phyloP scores from a whole-genome alignment of 352 stramenopile species.

The Thalassiosira tumida region DNA sequence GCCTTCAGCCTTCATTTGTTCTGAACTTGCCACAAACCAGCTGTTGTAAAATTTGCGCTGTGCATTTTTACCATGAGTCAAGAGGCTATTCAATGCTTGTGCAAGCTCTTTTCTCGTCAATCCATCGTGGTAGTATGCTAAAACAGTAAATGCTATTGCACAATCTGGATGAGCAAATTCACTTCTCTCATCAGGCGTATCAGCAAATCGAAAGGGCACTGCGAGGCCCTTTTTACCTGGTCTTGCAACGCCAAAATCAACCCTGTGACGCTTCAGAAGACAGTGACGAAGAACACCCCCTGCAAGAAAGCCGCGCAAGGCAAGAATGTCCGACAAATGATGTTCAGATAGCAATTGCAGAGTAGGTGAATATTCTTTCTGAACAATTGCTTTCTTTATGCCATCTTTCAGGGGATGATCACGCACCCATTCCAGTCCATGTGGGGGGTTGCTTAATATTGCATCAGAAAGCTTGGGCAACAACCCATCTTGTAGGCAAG shows the following conservation, averaged over 20 bases:
- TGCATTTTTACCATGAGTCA: slow-evolving; percentile 90
- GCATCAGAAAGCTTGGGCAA: slow-evolving; percentile 85
- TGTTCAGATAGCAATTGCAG: slow-evolving; percentile 56
- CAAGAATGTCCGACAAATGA: slow-evolving; percentile 88
- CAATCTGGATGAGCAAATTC: slow-evolving; percentile 94
- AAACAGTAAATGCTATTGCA: slow-evolving; percentile 91
- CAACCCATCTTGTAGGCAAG: slow-evolving; percentile 76
- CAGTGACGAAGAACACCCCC: slow-evolving; percentile 92
- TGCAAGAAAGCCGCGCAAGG: slow-evolving; percentile 91
- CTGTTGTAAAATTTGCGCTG: slow-evolving; percentile 89
- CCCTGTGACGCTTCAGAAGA: slow-evolving; percentile 92
- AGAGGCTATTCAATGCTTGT: slow-evolving; percentile 87
- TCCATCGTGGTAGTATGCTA: slow-evolving; percentile 93
- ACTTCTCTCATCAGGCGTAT: slow-evolving; percentile 91
- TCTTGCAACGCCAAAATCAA: slow-evolving; percentile 91
- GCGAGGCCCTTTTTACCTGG: slow-evolving; percentile 90
- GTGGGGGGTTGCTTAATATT: slow-evolving; percentile 89
- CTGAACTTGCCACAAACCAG: slow-evolving; percentile 89
- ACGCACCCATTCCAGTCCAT: slow-evolving; percentile 90
- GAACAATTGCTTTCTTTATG: slow-evolving; percentile 82
- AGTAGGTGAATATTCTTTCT: slow-evolving; percentile 74
- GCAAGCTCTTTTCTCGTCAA: slow-evolving; percentile 88
- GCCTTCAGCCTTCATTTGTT: slow-evolving; percentile 53
- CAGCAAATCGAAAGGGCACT: slow-evolving; percentile 92
- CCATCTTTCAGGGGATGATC: slow-evolving; percentile 60